Percentiles rank a stretch among this genome's conserved stretches.
These are phyloP conservation scores for Phytophthora idaei DNA, from an alignment of 352 stramenopile genomes.

Conservation along the genomic window DNA sequence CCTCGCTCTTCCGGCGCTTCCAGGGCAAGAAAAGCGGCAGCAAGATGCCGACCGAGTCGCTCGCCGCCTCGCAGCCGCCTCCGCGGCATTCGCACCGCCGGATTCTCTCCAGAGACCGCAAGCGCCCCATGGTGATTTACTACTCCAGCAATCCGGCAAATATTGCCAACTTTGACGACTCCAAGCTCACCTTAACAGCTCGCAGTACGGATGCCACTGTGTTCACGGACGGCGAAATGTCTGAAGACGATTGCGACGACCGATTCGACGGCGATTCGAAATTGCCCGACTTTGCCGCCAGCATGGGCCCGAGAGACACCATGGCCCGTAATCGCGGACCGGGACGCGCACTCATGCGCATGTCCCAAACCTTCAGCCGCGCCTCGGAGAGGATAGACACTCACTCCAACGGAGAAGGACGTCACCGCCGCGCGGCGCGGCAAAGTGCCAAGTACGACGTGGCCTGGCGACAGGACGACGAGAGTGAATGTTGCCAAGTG, in stretches of 20 bases:
- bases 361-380: constrained; percentile 38
- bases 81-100: constrained; percentile 30
- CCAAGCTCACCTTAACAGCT: constrained; percentile 5
- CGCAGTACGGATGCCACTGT: constrained; percentile 16
- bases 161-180: constrained; percentile 9
- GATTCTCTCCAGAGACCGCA: constrained; percentile 32
- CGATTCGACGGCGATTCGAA: constrained; percentile 26
- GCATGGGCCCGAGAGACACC: constrained; percentile 23
- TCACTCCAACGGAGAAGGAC: neutral
- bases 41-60: constrained; percentile 8
- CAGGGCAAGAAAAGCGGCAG: constrained; percentile 1
- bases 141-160: constrained; percentile 25
- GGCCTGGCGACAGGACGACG: constrained; percentile 65
- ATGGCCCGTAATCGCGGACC: constrained; percentile 24
- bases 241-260: constrained; percentile 36
- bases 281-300: constrained; percentile 35
- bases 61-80: constrained; percentile 29
- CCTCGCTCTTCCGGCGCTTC: constrained; percentile 8
- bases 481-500: constrained; percentile 65
- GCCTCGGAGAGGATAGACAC: constrained; percentile 38
- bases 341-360: constrained; percentile 15
- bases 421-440: constrained; percentile 22
- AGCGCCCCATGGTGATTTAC: constrained; percentile 43
- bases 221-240: constrained; percentile 37
- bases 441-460: constrained; percentile 77